phyloP scores from a whole-genome alignment of 2,329 filamentous ascomycete species.

The Colletotrichum tropicale region DNA sequence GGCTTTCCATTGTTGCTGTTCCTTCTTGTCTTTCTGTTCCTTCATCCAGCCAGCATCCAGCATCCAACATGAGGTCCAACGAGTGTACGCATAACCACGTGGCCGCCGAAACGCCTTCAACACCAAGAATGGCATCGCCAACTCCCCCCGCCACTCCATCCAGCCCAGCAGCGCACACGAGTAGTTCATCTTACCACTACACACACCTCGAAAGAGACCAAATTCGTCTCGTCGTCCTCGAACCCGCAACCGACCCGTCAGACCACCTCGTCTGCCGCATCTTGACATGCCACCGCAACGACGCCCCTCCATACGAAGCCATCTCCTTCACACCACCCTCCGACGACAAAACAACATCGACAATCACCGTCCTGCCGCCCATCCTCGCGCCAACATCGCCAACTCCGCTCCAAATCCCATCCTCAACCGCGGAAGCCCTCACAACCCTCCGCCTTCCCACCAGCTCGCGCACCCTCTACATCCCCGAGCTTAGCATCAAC shows the following conservation, averaged over 20 bases:
- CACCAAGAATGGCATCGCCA: background rate
- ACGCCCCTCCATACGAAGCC: background rate
- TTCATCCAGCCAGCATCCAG: no score
- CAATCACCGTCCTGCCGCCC: background rate
- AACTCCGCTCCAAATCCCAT: background rate
- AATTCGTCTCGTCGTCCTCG: background rate
- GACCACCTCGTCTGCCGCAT: background rate
- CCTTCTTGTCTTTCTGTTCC: background rate
- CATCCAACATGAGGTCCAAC: background rate
- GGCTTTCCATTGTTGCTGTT: background rate
- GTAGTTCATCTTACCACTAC: background rate
- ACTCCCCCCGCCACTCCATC: background rate
- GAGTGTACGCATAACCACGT: background rate
- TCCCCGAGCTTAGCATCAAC: slow-evolving; percentile 30
- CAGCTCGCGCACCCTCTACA: slow-evolving; percentile 21
- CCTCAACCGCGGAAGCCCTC: background rate
- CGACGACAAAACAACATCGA: background rate
- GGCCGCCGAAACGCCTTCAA: background rate
- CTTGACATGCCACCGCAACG: background rate
- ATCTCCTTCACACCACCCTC: background rate
- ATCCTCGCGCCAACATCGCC: background rate
- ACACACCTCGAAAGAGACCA: background rate
- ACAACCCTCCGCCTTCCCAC: background rate
- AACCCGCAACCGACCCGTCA: background rate
- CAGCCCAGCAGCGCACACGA: background rate